Evolutionary conservation across 2,329 filamentous ascomycete species (phyloP).

Genomic region (Aspergillus fumigatiaffinis): DNA sequence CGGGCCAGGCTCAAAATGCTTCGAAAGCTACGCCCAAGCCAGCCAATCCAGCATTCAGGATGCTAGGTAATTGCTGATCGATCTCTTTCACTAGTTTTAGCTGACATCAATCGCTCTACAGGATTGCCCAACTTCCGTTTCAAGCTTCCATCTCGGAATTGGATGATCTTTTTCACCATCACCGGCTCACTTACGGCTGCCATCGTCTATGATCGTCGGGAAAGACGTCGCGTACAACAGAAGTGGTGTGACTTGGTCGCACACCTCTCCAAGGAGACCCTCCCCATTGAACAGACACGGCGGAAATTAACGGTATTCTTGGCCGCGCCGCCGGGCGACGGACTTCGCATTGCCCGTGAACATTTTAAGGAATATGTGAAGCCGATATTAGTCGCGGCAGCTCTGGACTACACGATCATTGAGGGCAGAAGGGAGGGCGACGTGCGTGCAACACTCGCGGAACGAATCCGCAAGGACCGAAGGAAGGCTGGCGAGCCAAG

Average conservation of each 20-base stretch:
- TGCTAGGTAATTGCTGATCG: constrained; percentile 15
- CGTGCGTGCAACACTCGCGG: constrained; percentile 78
- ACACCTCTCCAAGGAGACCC: constrained; percentile 72
- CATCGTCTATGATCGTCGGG: constrained; percentile 85
- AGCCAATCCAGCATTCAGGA: constrained; percentile 18
- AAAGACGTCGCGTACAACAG: constrained; percentile 78
- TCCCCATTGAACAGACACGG: constrained; percentile 70
- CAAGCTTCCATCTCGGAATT: constrained; percentile 90
- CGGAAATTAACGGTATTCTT: constrained; percentile 84
- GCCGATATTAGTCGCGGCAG: constrained; percentile 82
- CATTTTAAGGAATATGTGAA: constrained; percentile 97
- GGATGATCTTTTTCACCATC: constrained; percentile 89
- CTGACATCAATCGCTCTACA: constrained; percentile 23
- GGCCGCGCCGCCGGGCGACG: constrained; percentile 80
- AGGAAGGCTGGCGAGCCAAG: constrained; percentile 57
- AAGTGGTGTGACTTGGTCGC: constrained; percentile 85
- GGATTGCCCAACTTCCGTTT: constrained; percentile 79
- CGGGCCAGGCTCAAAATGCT: constrained; percentile 33
- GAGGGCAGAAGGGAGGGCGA: constrained; percentile 93
- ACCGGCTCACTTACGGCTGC: constrained; percentile 73
- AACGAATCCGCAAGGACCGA: constrained; percentile 69
- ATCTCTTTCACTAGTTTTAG: neutral
- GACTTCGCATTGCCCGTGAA: constrained; percentile 78
- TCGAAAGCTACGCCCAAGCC: constrained; percentile 15
- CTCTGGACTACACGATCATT: constrained; percentile 92